phyloP scores from a whole-genome alignment of 73 alveolate species.

The Loxodes magnus region DNA sequence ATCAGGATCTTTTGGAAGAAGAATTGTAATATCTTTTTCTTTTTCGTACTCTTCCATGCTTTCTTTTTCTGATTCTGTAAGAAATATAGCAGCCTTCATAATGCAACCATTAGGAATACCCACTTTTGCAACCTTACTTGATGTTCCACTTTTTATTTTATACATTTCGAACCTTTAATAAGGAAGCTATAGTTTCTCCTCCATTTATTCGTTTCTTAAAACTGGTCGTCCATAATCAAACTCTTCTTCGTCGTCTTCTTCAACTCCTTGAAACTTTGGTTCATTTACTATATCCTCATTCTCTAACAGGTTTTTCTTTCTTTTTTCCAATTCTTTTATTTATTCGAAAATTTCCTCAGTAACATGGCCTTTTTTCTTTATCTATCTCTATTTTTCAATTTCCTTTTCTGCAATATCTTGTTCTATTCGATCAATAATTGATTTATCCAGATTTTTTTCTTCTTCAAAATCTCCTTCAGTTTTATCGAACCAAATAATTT shows the following conservation, averaged over 20 bases:
- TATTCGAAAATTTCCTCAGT: constrained; percentile 20
- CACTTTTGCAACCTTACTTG: constrained; percentile 11
- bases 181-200: constrained; percentile 34
- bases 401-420: constrained; percentile 11
- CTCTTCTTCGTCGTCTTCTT: constrained; percentile 39
- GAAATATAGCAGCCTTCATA: too few species aligned
- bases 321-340: constrained; percentile 42
- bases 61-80: too few species aligned
- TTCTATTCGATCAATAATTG: constrained; percentile 2
- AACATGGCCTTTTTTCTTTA: constrained; percentile 21
- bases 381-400: not conserved
- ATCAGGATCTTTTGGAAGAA: not conserved
- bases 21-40: not conserved
- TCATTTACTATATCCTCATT: constrained; percentile 50
- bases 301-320: constrained; percentile 44
- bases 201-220: constrained; percentile 52
- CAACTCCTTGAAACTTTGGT: constrained; percentile 6
- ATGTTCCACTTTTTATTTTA: constrained; percentile 15
- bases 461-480: constrained; percentile 14
- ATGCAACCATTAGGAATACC: constrained; percentile 48
- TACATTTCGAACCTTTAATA: constrained; percentile 29
- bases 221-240: constrained; percentile 75
- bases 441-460: constrained; percentile 16
- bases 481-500: constrained; percentile 5
- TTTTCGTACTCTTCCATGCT: too few species aligned